These are phyloP conservation scores for Ophiostoma tasmaniense DNA, from an alignment of 2,329 filamentous ascomycete genomes.

Conservation along the genomic window DNA sequence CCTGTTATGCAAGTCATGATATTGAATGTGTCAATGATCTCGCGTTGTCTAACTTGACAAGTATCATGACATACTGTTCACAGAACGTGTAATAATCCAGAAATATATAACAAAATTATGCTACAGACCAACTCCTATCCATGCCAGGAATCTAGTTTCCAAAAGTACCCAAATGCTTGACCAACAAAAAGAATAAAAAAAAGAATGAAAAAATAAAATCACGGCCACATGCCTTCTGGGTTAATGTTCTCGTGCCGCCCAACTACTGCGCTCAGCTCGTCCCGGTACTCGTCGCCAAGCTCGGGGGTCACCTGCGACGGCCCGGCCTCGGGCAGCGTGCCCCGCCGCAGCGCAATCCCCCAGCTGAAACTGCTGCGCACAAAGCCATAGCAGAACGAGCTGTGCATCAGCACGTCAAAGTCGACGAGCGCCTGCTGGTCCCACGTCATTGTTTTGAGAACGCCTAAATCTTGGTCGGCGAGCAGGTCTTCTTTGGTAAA, in stretches of 20 bases:
- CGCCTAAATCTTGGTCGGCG: conserved; percentile 23
- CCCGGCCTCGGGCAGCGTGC: conserved; percentile 16
- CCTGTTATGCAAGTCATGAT: background rate
- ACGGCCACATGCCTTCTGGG: conserved; percentile 7
- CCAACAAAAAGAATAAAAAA: background rate
- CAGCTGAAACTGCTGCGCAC: conserved; percentile 18
- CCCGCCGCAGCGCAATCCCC: conserved; percentile 12
- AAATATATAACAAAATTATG: background rate
- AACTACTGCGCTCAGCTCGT: background rate
- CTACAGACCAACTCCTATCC: background rate
- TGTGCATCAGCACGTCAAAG: conserved; percentile 17
- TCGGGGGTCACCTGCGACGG: conserved; percentile 2
- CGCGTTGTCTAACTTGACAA: too few species aligned
- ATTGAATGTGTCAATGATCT: too few species aligned
- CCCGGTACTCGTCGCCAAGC: conserved; percentile 1
- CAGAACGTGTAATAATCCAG: too few species aligned
- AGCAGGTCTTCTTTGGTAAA: conserved; percentile 32
- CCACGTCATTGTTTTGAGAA: conserved; percentile 28
- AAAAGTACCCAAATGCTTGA: background rate
- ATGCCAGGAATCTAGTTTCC: background rate
- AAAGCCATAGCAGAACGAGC: conserved; percentile 14
- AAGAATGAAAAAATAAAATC: background rate
- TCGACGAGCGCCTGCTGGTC: conserved; percentile 20
- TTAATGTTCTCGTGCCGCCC: conserved; percentile 2
- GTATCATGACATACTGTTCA: too few species aligned